Evolutionary conservation across 2,329 filamentous ascomycete species (phyloP).

Genomic region (Talaromyces sp.): DNA sequence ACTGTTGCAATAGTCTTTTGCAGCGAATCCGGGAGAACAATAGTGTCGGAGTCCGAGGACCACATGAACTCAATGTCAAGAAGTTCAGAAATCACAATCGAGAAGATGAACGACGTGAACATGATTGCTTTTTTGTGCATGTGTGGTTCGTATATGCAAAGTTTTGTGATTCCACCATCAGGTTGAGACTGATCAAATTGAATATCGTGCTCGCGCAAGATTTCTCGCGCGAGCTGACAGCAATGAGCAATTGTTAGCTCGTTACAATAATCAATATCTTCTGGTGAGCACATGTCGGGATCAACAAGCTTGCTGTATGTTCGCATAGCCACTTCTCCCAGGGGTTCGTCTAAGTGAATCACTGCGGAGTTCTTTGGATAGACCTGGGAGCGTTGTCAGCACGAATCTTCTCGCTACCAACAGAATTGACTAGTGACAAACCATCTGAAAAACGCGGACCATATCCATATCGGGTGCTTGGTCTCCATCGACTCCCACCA

Average conservation of each 20-base stretch:
- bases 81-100: conserved; percentile 31
- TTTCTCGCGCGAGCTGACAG: conserved; percentile 23
- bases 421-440: not conserved
- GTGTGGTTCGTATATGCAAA: conserved; percentile 37
- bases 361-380: conserved; percentile 24
- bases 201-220: conserved; percentile 22
- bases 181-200: conserved; percentile 17
- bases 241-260: conserved; percentile 24
- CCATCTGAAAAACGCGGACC: conserved; percentile 26
- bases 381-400: conserved; percentile 18
- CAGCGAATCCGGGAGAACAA: conserved; percentile 30
- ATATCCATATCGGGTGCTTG: conserved; percentile 29
- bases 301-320: conserved; percentile 14
- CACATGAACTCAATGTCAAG: conserved; percentile 35
- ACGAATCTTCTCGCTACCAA: not conserved
- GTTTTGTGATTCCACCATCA: conserved; percentile 18
- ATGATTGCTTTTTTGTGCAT: conserved; percentile 40
- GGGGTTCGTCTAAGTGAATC: conserved; percentile 27
- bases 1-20: conserved; percentile 30
- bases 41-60: conserved; percentile 38
- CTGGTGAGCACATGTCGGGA: conserved; percentile 2
- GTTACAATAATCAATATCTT: conserved; percentile 19
- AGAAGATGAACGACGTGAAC: conserved; percentile 38
- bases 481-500: conserved; percentile 31
- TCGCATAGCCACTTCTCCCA: conserved; percentile 27